phyloP scores from a whole-genome alignment of 2,329 filamentous ascomycete species.

The Alternaria sp. region DNA sequence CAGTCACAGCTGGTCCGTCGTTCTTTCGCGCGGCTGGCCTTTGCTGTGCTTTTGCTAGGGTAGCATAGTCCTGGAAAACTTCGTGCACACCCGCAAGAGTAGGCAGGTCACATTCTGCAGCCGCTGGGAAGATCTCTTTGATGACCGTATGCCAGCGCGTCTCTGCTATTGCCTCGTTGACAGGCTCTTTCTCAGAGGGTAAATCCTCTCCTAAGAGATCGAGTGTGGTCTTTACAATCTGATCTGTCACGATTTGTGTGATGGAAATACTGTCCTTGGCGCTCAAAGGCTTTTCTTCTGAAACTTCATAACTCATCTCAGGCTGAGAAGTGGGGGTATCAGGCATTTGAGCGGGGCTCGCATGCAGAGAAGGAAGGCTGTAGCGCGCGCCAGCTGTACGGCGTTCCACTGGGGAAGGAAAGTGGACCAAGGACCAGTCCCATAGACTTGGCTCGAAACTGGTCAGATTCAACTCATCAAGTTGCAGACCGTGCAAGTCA shows the following conservation, averaged over 20 bases:
- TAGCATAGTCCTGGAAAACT: constrained; percentile 52
- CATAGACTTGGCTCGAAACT: constrained; percentile 45
- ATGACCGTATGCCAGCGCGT: constrained; percentile 35
- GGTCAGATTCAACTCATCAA: constrained; percentile 39
- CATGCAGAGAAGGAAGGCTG: constrained; percentile 40
- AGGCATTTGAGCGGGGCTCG: constrained; percentile 35
- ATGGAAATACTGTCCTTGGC: constrained; percentile 72
- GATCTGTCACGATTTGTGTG: constrained; percentile 76
- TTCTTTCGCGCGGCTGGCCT: constrained; percentile 44
- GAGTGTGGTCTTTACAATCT: constrained; percentile 66
- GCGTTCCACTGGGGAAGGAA: constrained; percentile 39
- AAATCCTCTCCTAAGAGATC: constrained; percentile 42
- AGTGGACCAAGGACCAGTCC: constrained; percentile 50
- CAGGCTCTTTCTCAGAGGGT: not conserved
- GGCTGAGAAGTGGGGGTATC: constrained; percentile 47
- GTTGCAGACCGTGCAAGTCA: constrained; percentile 38
- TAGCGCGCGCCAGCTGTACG: constrained; percentile 32
- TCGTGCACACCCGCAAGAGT: constrained; percentile 54
- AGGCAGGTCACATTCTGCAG: constrained; percentile 43
- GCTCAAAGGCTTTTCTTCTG: constrained; percentile 42
- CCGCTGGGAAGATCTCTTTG: constrained; percentile 42
- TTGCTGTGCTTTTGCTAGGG: constrained; percentile 48
- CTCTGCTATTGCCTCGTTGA: constrained; percentile 28
- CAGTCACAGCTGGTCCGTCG: constrained; percentile 38
- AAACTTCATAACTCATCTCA: constrained; percentile 33